Evolutionary conservation across 495 filamentous ascomycete genomes (phyloP), one percentile per base, ranked within the genome.

Genomic region (Evansstolkia leycettana): DNA sequence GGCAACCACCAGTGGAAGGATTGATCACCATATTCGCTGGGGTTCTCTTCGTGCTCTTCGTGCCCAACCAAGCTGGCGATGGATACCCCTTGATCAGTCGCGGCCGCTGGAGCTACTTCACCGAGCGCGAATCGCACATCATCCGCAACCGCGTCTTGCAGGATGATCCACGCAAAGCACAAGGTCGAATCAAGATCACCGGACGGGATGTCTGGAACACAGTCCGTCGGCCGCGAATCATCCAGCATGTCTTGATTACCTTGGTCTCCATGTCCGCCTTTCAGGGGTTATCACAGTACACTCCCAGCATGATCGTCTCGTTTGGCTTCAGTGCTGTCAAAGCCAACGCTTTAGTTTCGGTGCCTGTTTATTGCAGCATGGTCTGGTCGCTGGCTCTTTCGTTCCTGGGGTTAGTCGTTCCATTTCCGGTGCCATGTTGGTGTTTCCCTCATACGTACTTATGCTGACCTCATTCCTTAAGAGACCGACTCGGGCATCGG

Each of bases 1-100:
- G n/a, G n/a, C n/a, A n/a, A n/a, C n/a, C n/a, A n/a, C 12, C 33
- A 64, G 64, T 75, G 20, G 71, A 75, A 41, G 72, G 72, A 7
- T 29, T 65, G 2, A 65, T 76, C 28, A 75, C 72, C 4, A 50
- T 77, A 7, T 51, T 63, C 31, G 60, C 67, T 10, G 72, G 60
- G 3, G 42, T 69, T 17, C 25, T 70, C 8, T 73, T 77, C 44
- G 52, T 67, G 19, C 51, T 62, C 1, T 38, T 71, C 8, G 60
- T 75, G 4, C 71, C 73, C 0, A 50, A 56, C 1, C 52, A 50
- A 1, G 56, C 53, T 0, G 57, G 54, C 3, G 55, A 67, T 16
- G 57, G 61, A 1, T 55, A 48, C 7, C 60, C 70, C 0, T 49
- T 70, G 6, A 61, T 68, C 19, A 44, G 58, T 20, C 45, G 64